These are phyloP conservation scores for Euryodendron excelsum DNA, from an alignment of 148 eudicot genomes.

Conservation along the genomic window DNA sequence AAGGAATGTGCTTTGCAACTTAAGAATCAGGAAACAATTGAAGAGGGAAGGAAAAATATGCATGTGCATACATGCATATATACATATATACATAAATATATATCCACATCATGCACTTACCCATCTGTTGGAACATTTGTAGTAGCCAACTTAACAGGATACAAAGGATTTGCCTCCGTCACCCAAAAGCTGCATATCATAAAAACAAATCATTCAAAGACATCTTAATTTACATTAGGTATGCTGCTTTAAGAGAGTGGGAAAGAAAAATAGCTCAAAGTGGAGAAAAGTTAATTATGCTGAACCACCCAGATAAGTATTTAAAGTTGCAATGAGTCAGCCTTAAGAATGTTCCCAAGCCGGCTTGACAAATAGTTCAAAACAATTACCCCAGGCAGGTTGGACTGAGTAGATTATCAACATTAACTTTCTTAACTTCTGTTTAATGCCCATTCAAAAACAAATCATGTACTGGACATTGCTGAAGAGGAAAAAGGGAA, in stretches of 20 bases:
- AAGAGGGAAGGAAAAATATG: not conserved
- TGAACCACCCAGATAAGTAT: not conserved
- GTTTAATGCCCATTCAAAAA: not conserved
- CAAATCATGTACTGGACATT: not conserved
- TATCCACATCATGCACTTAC: slow-evolving; percentile 29
- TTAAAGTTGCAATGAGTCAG: not conserved
- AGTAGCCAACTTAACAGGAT: slow-evolving; percentile 52
- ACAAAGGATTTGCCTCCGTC: slow-evolving; percentile 41
- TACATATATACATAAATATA: not conserved
- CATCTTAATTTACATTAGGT: not conserved
- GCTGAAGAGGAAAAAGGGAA: no score
- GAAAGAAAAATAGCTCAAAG: not conserved
- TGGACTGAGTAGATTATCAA: not conserved
- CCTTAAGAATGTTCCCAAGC: not conserved
- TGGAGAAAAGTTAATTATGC: not conserved
- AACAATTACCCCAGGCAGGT: not conserved
- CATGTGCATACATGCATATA: not conserved
- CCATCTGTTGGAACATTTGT: slow-evolving; percentile 50
- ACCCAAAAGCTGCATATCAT: slow-evolving; percentile 54
- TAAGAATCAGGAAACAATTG: not conserved
- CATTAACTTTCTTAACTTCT: not conserved
- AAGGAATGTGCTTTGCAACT: not conserved
- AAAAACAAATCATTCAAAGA: not conserved
- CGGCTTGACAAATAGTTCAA: not conserved
- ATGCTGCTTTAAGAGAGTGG: not conserved